phyloP scores from a whole-genome alignment of 495 filamentous ascomycete species.

The Xylaria flabelliformis region DNA sequence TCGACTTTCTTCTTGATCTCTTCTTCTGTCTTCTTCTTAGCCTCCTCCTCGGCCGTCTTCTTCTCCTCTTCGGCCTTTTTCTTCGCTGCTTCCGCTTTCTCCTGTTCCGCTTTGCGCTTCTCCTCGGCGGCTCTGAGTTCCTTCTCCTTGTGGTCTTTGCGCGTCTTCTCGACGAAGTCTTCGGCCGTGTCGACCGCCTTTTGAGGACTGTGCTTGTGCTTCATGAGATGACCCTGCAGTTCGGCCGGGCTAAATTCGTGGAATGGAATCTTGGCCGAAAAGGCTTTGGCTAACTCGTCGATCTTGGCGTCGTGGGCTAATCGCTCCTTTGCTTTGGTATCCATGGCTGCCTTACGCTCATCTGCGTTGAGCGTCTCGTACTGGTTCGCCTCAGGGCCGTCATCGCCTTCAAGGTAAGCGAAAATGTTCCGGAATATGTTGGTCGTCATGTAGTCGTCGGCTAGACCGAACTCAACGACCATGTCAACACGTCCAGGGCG shows the following conservation, averaged over 20 bases:
- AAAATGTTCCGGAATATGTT: conserved; percentile 58
- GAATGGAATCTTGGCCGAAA: conserved; percentile 67
- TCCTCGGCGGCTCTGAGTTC: conserved; percentile 54
- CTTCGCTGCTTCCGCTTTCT: conserved; percentile 43
- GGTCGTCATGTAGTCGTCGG: conserved; percentile 52
- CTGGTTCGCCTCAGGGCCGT: conserved; percentile 27
- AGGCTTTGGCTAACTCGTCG: conserved; percentile 55
- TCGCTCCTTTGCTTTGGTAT: conserved; percentile 44
- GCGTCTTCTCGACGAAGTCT: conserved; percentile 63
- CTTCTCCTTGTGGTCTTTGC: conserved; percentile 65
- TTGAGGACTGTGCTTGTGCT: conserved; percentile 69
- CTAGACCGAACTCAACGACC: conserved; percentile 68
- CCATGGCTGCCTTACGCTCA: conserved; percentile 45
- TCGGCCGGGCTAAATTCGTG: conserved; percentile 75
- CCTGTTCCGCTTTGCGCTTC: conserved; percentile 46
- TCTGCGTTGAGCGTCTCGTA: conserved; percentile 30
- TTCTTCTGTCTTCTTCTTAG: conserved; percentile 30
- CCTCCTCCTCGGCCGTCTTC: conserved; percentile 35
- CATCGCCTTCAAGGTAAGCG: conserved; percentile 53
- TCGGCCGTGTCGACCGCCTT: conserved; percentile 61
- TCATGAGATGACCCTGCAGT: conserved; percentile 77
- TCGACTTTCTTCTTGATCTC: conserved; percentile 32
- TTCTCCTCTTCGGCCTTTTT: conserved; percentile 42
- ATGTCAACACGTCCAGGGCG: conserved; percentile 81
- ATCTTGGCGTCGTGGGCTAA: conserved; percentile 46